A percentile compares a stretch with the other conserved stretches of the same genome.
phyloP scores from a whole-genome alignment of 164 flowering plant genomes.

The Vitis amurensis region DNA sequence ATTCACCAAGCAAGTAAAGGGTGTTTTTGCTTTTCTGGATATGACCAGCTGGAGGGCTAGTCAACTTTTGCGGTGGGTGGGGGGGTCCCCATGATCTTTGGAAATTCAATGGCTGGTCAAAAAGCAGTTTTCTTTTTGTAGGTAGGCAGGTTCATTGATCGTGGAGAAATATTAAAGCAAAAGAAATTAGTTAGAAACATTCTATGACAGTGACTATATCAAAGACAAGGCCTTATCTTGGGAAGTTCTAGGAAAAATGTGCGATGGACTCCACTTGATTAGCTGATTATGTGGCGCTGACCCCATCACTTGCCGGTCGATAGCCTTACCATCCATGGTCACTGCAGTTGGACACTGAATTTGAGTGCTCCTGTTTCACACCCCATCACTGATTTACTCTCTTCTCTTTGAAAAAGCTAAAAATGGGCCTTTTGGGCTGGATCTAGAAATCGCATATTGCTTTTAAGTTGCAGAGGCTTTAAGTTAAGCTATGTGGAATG shows the following conservation, averaged over 20 bases:
- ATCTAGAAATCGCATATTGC: background rate
- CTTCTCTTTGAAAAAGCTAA: too few species aligned
- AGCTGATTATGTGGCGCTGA: slow-evolving; percentile 5
- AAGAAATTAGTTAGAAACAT: slow-evolving; percentile 9
- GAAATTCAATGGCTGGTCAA: slow-evolving; percentile 11
- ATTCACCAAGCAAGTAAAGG: background rate
- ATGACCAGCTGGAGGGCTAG: background rate
- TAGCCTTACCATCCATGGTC: background rate
- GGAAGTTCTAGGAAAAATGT: slow-evolving; percentile 2
- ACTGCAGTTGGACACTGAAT: too few species aligned
- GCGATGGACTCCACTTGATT: background rate
- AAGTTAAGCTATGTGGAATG: slow-evolving; percentile 1
- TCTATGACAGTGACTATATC: slow-evolving; percentile 5
- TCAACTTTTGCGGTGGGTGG: too few species aligned
- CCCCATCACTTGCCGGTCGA: background rate
- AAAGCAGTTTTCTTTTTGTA: background rate
- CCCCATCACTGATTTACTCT: background rate
- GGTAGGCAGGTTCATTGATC: slow-evolving; percentile 15
- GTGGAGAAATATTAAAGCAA: background rate
- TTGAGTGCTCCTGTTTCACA: background rate
- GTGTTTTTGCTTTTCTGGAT: background rate
- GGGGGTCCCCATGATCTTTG: slow-evolving; percentile 1
- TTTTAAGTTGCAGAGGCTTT: background rate
- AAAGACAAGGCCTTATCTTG: slow-evolving; percentile 7
- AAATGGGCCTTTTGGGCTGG: background rate